A percentile compares a stretch with the other conserved stretches of the same genome.
Conservation (phyloP, 176 grass and related monocot genomes). For the Triticum monococcum region DNA sequence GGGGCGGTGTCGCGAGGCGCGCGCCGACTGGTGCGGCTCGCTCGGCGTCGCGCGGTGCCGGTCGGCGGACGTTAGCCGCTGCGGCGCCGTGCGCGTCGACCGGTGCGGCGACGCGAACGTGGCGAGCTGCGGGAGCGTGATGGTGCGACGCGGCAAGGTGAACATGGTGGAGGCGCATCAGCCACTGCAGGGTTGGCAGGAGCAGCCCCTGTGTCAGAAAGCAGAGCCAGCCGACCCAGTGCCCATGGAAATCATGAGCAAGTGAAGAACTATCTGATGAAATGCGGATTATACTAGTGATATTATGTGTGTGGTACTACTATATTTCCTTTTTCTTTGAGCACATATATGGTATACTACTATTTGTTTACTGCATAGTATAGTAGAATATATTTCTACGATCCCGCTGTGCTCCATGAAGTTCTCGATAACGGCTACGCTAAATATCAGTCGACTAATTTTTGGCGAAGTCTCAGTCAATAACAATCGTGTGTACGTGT, state of each 20-base stretch:
- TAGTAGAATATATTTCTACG: not conserved
- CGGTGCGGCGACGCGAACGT: conserved; percentile 16
- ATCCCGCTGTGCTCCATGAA: not conserved
- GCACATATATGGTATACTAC: not conserved
- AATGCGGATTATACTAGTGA: not conserved
- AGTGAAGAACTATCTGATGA: not conserved
- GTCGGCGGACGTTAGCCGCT: conserved; percentile 51
- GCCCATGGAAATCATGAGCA: conserved; percentile 13
- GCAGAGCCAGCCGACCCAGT: not conserved
- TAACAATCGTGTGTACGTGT: too few species aligned
- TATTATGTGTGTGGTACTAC: not conserved
- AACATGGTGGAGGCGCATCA: conserved; percentile 8
- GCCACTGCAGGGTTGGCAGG: not conserved
- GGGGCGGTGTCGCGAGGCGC: conserved; percentile 35
- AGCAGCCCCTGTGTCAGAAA: not conserved
- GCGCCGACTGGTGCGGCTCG: conserved; percentile 57
- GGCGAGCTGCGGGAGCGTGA: conserved; percentile 11
- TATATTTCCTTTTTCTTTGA: not conserved
- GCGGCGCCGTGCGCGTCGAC: conserved; percentile 23
- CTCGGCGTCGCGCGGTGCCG: conserved; percentile 41
- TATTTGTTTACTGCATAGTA: not conserved
- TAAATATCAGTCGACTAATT: too few species aligned
- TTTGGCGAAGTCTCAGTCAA: too few species aligned
- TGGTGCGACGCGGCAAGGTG: conserved; percentile 20
- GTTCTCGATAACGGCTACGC: too few species aligned